A percentile compares a stretch with the other conserved stretches of the same genome.
These are phyloP conservation scores for Aegilops longissima DNA, from an alignment of 176 grass and related monocot genomes.

Conservation along the genomic window DNA sequence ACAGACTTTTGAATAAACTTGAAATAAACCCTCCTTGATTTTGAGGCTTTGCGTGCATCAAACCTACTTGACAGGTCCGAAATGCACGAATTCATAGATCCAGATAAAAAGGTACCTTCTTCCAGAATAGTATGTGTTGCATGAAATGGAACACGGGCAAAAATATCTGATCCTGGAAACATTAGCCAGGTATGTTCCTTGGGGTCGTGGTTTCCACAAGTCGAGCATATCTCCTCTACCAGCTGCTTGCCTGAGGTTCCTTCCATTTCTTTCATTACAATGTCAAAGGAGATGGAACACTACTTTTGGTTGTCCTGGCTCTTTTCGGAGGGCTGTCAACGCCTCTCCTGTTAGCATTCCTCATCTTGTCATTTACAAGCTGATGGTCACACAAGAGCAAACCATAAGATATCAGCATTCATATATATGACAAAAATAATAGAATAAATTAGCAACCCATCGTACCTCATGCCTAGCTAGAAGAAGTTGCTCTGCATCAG, in stretches of 20 bases:
- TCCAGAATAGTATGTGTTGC: slow-evolving; percentile 70
- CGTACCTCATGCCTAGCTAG: slow-evolving; percentile 85
- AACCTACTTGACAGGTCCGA: not conserved
- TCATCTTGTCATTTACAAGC: slow-evolving; percentile 82
- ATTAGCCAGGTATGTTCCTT: slow-evolving; percentile 76
- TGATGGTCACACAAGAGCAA: slow-evolving; percentile 28
- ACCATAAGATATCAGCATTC: not conserved
- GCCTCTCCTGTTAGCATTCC: slow-evolving; percentile 78
- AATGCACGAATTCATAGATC: slow-evolving; percentile 16
- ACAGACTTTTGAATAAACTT: not conserved
- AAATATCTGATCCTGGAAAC: slow-evolving; percentile 85
- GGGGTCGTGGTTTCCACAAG: slow-evolving; percentile 67
- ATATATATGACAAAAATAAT: not conserved
- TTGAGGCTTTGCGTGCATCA: not conserved
- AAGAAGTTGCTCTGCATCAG: slow-evolving; percentile 76
- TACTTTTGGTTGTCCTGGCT: slow-evolving; percentile 77
- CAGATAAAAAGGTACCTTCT: slow-evolving; percentile 44
- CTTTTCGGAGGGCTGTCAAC: slow-evolving; percentile 72
- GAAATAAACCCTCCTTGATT: slow-evolving; percentile 1
- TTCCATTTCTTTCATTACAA: slow-evolving; percentile 84
- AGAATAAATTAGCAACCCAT: not conserved
- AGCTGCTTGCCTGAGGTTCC: slow-evolving; percentile 52
- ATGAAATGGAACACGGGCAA: slow-evolving; percentile 83
- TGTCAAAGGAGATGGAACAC: slow-evolving; percentile 81
- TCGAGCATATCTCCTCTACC: slow-evolving; percentile 78